Percentiles rank a stretch among this genome's conserved stretches.
phyloP scores from a whole-genome alignment of 202 grass and related monocot species.

The Hordeum pubiflorum region DNA sequence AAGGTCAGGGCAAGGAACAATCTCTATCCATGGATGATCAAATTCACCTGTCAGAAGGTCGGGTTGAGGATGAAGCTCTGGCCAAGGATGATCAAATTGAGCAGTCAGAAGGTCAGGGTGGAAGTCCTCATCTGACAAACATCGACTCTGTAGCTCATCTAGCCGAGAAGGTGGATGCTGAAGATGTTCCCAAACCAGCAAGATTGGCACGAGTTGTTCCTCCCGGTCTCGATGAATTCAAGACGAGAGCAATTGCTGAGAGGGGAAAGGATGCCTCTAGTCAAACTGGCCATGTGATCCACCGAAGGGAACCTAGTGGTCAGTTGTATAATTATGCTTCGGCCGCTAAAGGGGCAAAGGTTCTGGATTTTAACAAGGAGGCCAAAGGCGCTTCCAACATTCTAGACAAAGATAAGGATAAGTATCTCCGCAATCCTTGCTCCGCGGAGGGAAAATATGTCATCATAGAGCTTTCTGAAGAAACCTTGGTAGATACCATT shows the following conservation, averaged over 20 bases:
- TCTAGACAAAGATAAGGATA: slow-evolving; percentile 91
- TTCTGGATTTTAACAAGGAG: slow-evolving; percentile 87
- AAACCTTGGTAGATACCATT: slow-evolving; percentile 83
- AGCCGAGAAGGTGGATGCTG: slow-evolving; percentile 18
- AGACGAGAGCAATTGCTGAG: slow-evolving; percentile 58
- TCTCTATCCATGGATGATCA: not conserved
- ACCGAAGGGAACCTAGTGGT: slow-evolving; percentile 76
- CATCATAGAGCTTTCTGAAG: slow-evolving; percentile 91
- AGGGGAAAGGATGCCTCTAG: slow-evolving; percentile 44
- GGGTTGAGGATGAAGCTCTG: slow-evolving; percentile 11
- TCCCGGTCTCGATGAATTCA: slow-evolving; percentile 82
- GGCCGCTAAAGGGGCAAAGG: slow-evolving; percentile 72
- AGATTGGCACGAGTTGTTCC: slow-evolving; percentile 54
- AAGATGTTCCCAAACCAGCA: slow-evolving; percentile 26
- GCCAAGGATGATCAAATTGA: slow-evolving; percentile 10
- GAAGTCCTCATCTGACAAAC: not conserved
- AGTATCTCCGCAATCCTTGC: slow-evolving; percentile 95
- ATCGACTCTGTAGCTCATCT: slow-evolving; percentile 15
- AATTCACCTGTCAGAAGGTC: slow-evolving; percentile 9
- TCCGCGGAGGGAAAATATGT: slow-evolving; percentile 87
- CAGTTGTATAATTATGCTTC: slow-evolving; percentile 95
- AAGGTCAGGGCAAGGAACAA: not conserved
- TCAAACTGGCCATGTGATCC: slow-evolving; percentile 53
- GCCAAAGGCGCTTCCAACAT: slow-evolving; percentile 92
- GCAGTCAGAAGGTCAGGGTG: slow-evolving; percentile 2